Percentiles rank a stretch among this genome's conserved stretches.
Evolutionary conservation across 257 asterid genomes (phyloP).

Genomic region (Solanum bulbocastanum): DNA sequence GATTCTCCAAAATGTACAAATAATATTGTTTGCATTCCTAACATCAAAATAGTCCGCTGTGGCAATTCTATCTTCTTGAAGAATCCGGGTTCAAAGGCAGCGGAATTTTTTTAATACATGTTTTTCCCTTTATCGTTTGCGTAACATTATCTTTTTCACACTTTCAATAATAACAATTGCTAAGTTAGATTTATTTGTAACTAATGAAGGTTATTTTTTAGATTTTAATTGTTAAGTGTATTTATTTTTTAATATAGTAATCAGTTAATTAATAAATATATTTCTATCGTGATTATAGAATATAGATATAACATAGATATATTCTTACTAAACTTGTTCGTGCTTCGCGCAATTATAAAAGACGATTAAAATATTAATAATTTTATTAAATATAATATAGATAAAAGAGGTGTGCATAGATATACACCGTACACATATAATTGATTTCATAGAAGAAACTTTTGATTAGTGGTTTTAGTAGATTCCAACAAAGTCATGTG

Average conservation of each 20-base stretch:
- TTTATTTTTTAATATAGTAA: no score
- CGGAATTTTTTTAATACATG: not conserved
- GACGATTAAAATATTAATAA: no score
- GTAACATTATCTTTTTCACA: no score
- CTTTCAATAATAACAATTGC: not conserved
- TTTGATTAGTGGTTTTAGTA: no score
- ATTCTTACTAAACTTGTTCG: no score
- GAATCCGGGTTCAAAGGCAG: not conserved
- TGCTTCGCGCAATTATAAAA: no score
- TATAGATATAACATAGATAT: no score
- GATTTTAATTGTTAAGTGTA: not conserved
- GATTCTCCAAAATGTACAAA: not conserved
- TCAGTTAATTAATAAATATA: no score
- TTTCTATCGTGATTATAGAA: no score
- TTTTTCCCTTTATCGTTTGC: not conserved
- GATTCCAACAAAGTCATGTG: no score
- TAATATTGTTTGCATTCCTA: not conserved
- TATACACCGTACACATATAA: not conserved
- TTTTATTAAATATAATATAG: no score
- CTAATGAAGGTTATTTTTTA: not conserved
- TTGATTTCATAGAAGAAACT: no score
- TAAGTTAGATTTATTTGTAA: not conserved
- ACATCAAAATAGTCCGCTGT: not conserved
- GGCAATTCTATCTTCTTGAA: not conserved
- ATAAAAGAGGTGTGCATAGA: not conserved